Conservation (phyloP, 106 monocot species). For the Allium cepa region DNA sequence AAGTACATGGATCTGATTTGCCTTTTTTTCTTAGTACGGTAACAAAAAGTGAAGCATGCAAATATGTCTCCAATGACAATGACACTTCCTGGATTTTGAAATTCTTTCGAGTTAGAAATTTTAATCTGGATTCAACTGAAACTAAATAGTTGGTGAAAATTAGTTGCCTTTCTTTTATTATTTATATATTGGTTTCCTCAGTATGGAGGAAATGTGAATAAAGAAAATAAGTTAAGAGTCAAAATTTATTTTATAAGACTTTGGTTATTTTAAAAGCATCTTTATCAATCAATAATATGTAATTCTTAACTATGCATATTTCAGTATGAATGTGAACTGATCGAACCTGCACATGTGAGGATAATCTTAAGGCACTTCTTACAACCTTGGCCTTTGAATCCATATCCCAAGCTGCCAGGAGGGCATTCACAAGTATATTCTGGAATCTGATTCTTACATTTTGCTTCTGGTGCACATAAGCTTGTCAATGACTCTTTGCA, state of each 20-base stretch:
- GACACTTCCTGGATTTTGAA: background rate
- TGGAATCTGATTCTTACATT: background rate
- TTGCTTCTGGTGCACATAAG: background rate
- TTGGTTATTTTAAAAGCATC: background rate
- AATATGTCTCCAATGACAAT: background rate
- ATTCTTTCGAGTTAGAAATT: no score
- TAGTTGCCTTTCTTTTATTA: no score
- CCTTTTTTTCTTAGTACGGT: background rate
- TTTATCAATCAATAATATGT: background rate
- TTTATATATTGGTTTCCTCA: no score
- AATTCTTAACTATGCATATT: background rate
- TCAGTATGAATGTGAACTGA: background rate
- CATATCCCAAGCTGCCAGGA: background rate
- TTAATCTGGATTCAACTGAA: no score
- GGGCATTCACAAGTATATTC: conserved; percentile 1
- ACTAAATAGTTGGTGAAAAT: no score
- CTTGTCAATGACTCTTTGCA: background rate
- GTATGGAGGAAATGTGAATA: no score
- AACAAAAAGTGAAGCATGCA: background rate
- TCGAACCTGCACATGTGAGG: conserved; percentile 4
- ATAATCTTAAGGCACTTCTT: background rate
- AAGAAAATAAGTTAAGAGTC: no score
- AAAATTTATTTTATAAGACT: background rate
- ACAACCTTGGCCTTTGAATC: background rate
- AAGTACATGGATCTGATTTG: background rate